These are phyloP conservation scores for Penicillium coffeae DNA, from an alignment of 495 filamentous ascomycete genomes.

Conservation along the genomic window DNA sequence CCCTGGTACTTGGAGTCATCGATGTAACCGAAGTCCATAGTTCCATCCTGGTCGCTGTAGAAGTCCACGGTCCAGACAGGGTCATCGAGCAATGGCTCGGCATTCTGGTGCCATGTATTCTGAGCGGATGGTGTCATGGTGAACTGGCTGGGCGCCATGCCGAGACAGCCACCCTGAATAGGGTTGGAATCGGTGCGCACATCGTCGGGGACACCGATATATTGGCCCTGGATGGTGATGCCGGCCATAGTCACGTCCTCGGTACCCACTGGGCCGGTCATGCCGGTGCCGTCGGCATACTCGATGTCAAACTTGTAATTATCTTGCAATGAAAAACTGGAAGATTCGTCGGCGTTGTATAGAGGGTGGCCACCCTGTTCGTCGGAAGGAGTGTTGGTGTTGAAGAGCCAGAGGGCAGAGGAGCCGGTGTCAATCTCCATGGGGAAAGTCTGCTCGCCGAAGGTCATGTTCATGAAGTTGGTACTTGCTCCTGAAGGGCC, in stretches of 20 bases:
- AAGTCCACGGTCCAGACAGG: conserved; percentile 65
- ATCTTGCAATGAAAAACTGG: conserved; percentile 38
- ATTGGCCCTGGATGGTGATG: conserved; percentile 57
- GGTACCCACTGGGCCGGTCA: conserved; percentile 60
- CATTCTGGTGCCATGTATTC: conserved; percentile 70
- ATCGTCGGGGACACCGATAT: conserved; percentile 59
- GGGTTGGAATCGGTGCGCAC: conserved; percentile 61
- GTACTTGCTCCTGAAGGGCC: conserved; percentile 34
- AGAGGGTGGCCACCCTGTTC: conserved; percentile 54
- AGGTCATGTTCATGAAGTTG: conserved; percentile 46
- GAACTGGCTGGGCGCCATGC: conserved; percentile 64
- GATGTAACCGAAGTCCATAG: conserved; percentile 71
- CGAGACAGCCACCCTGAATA: conserved; percentile 64
- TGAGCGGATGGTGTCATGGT: conserved; percentile 56
- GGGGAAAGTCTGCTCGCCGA: conserved; percentile 58
- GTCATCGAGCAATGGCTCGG: conserved; percentile 48
- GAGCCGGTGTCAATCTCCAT: conserved; percentile 73
- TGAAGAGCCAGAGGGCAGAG: conserved; percentile 63
- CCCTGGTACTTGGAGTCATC: conserved; percentile 59
- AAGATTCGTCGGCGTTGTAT: conserved; percentile 53
- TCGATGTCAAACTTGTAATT: conserved; percentile 60
- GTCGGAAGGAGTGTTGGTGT: conserved; percentile 34
- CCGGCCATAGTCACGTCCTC: conserved; percentile 64
- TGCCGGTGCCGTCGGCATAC: conserved; percentile 67
- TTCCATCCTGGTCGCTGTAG: conserved; percentile 56